Evolutionary conservation across 2,329 filamentous ascomycete genomes (phyloP).

Genomic region (Alternaria arborescens): DNA sequence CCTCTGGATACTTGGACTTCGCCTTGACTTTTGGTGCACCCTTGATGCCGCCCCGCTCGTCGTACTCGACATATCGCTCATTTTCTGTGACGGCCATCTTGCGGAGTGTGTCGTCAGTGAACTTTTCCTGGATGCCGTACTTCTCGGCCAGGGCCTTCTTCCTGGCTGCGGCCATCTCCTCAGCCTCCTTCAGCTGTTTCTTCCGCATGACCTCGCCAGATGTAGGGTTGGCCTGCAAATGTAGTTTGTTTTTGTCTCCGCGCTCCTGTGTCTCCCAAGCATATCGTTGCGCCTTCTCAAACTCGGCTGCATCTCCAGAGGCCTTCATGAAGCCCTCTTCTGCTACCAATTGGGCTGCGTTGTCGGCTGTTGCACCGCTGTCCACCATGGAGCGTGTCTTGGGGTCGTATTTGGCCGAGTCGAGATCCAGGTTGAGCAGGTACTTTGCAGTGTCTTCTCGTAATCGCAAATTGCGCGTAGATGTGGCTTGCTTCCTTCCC

Average conservation of each 20-base stretch:
- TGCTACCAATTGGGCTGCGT: conserved; percentile 81
- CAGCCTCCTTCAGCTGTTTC: conserved; percentile 77
- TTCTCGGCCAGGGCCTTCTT: conserved; percentile 78
- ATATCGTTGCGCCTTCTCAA: conserved; percentile 86
- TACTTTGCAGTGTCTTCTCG: conserved; percentile 98
- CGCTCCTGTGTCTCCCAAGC: conserved; percentile 96
- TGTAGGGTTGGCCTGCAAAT: conserved; percentile 96
- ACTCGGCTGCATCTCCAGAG: conserved; percentile 90
- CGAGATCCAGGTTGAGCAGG: conserved; percentile 89
- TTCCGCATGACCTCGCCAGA: conserved; percentile 86
- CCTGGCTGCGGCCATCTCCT: conserved; percentile 72
- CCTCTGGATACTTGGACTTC: conserved; percentile 91
- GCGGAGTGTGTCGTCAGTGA: conserved; percentile 69
- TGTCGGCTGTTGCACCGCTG: conserved; percentile 79
- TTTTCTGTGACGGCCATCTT: conserved; percentile 78
- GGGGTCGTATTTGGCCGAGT: conserved; percentile 97
- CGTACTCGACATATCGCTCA: conserved; percentile 92
- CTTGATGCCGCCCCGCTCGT: conserved; percentile 88
- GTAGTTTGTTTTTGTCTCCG: conserved; percentile 78
- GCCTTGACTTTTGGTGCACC: conserved; percentile 78
- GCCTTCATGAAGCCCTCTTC: conserved; percentile 92
- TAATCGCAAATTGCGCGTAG: conserved; percentile 87
- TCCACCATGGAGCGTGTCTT: conserved; percentile 94
- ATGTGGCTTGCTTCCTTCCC: conserved; percentile 90
- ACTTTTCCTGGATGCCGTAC: conserved; percentile 76